Percentiles rank a stretch among this genome's conserved stretches.
phyloP scores from a whole-genome alignment of 2,329 filamentous ascomycete genomes.

The Amauroascus verrucosus region DNA sequence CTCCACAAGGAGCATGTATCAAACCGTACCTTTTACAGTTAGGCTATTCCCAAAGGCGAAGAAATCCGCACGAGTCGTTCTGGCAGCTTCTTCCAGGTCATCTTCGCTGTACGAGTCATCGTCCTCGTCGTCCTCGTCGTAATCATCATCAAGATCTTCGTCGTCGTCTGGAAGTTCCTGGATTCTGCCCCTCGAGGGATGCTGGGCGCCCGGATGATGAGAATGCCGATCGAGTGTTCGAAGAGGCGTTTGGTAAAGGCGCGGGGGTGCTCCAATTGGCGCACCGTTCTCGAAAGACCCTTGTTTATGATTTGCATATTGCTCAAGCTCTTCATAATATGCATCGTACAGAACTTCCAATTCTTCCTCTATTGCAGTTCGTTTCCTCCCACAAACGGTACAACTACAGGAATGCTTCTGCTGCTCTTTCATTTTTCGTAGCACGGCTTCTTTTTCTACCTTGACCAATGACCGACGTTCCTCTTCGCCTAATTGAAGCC shows the following conservation, averaged over 20 bases:
- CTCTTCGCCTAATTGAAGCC: conserved; percentile 86
- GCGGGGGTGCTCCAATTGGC: conserved; percentile 57
- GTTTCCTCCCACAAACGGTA: conserved; percentile 90
- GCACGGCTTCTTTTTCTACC: conserved; percentile 94
- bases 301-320: conserved; percentile 82
- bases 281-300: conserved; percentile 48
- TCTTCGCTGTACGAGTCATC: conserved; percentile 58
- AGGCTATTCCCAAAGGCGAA: conserved; percentile 97
- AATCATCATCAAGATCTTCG: conserved; percentile 45
- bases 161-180: conserved; percentile 48
- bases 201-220: conserved; percentile 46
- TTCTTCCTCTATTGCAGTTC: conserved; percentile 95
- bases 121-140: conserved; percentile 60
- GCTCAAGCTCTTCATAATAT: conserved; percentile 95
- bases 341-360: conserved; percentile 95
- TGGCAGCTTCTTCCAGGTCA: conserved; percentile 52
- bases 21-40: conserved; percentile 68
- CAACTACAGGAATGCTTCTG: conserved; percentile 99
- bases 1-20: background rate
- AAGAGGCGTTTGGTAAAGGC: conserved; percentile 48
- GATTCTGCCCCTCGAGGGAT: conserved; percentile 65
- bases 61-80: conserved; percentile 64
- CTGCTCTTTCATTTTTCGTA: conserved; percentile 99
- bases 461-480: conserved; percentile 93
- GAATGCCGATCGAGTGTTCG: conserved; percentile 49